Evolutionary conservation across 768 basidiomycete genomes (phyloP).

Genomic region (Russula abietina): DNA sequence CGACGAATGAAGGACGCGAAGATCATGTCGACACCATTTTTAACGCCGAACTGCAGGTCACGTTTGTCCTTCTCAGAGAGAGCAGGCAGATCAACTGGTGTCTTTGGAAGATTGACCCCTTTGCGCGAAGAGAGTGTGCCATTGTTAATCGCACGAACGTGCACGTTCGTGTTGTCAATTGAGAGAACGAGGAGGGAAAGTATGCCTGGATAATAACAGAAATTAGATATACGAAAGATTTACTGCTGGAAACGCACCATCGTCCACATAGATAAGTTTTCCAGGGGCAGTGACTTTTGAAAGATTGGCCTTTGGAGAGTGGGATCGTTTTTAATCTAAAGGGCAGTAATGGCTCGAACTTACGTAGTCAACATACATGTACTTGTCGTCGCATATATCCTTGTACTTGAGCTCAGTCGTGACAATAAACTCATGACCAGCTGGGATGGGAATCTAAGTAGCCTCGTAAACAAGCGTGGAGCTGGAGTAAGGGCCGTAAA

Average conservation of each 20-base stretch:
- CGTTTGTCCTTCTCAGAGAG: conserved; percentile 98
- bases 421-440: conserved; percentile 91
- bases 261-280: conserved; percentile 96
- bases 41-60: conserved; percentile 90
- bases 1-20: conserved; percentile 99
- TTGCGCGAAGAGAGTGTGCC: conserved; percentile 93
- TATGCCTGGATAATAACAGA: conserved; percentile 46
- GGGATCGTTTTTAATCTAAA: background rate
- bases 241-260: conserved; percentile 47
- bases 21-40: conserved; percentile 98
- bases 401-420: conserved; percentile 78
- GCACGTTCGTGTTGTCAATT: conserved; percentile 75
- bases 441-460: conserved; percentile 66
- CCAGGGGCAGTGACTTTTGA: conserved; percentile 96
- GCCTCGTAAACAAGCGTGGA: conserved; percentile 10
- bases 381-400: conserved; percentile 73
- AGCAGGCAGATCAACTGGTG: conserved; percentile 93
- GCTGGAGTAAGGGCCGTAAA: background rate
- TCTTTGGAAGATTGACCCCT: conserved; percentile 99
- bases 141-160: conserved; percentile 84
- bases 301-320: conserved; percentile 61
- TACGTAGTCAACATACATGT: conserved; percentile 93
- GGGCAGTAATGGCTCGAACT: conserved; percentile 30
- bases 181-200: conserved; percentile 88
- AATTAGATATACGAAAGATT: conserved; percentile 4